Evolutionary conservation across 495 filamentous ascomycete genomes (phyloP).

Genomic region (Aspergillus hancockii): DNA sequence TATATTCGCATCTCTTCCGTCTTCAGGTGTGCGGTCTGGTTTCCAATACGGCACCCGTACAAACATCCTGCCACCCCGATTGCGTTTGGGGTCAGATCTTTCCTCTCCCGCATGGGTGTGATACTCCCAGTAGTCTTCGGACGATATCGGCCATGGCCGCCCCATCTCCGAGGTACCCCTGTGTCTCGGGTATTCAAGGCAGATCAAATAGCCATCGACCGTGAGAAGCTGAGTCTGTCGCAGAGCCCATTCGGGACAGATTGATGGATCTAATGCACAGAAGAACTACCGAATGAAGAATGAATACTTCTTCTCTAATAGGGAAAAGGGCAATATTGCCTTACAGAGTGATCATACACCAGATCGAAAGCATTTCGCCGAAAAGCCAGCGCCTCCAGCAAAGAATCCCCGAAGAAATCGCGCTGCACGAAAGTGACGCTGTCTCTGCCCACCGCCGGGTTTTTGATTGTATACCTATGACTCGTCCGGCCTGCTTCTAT

Average conservation of each 20-base stretch:
- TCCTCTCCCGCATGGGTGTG: constrained; percentile 59
- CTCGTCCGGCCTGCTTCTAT: constrained; percentile 42
- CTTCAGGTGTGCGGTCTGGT: constrained; percentile 62
- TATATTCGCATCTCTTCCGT: constrained; percentile 38
- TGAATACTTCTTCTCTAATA: background rate
- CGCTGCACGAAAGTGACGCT: constrained; percentile 60
- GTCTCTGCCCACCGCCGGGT: constrained; percentile 51
- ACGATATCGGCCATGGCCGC: constrained; percentile 29
- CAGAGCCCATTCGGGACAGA: constrained; percentile 62
- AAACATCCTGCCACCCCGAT: constrained; percentile 29
- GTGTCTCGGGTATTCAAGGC: constrained; percentile 40
- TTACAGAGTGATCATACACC: constrained; percentile 83
- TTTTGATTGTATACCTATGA: constrained; percentile 48
- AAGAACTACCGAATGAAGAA: constrained; percentile 55
- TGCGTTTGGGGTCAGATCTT: constrained; percentile 9
- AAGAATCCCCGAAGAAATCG: constrained; percentile 73
- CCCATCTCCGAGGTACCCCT: constrained; percentile 12
- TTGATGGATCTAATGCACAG: constrained; percentile 59
- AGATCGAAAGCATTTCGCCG: constrained; percentile 66
- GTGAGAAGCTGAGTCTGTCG: constrained; percentile 59
- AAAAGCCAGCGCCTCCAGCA: constrained; percentile 46
- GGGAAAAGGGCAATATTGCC: constrained; percentile 16
- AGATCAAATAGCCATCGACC: constrained; percentile 59
- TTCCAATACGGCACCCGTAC: constrained; percentile 57
- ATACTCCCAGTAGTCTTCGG: constrained; percentile 15